These are phyloP conservation scores for Penicillium parvum DNA, from an alignment of 495 filamentous ascomycete species.

Conservation along the genomic window DNA sequence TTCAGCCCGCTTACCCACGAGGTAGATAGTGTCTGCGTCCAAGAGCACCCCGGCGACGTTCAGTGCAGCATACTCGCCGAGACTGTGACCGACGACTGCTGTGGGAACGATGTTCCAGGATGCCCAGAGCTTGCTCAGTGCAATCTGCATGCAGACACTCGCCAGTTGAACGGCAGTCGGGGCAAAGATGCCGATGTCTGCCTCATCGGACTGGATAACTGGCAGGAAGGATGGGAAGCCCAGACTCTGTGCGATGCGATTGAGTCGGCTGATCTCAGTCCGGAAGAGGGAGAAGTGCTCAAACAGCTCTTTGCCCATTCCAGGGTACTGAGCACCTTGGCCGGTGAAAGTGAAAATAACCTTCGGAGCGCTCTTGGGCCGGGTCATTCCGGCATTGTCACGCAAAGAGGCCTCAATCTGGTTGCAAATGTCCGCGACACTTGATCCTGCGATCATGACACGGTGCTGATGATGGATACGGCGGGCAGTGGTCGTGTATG, in stretches of 20 bases:
- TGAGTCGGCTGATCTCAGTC: slow-evolving; percentile 20
- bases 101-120: slow-evolving; percentile 15
- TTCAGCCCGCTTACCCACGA: slow-evolving; percentile 71
- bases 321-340: slow-evolving; percentile 58
- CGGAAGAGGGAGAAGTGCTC: slow-evolving; percentile 23
- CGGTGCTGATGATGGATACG: slow-evolving; percentile 53
- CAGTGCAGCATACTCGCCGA: slow-evolving; percentile 79
- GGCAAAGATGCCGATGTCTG: neutral
- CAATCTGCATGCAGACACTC: slow-evolving; percentile 19
- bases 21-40: slow-evolving; percentile 62
- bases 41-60: slow-evolving; percentile 73
- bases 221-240: slow-evolving; percentile 20
- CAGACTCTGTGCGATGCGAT: slow-evolving; percentile 26
- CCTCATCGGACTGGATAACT: slow-evolving; percentile 9
- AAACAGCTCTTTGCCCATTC: slow-evolving; percentile 29
- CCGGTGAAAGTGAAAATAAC: slow-evolving; percentile 67
- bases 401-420: slow-evolving; percentile 28
- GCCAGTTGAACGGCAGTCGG: slow-evolving; percentile 14
- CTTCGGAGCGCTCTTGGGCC: neutral
- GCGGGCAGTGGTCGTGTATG: slow-evolving; percentile 72
- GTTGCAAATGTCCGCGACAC: neutral
- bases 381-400: neutral
- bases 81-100: slow-evolving; percentile 32
- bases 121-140: slow-evolving; percentile 17
- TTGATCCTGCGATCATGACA: neutral